Percentiles rank a stretch among this genome's conserved stretches.
phyloP scores from a whole-genome alignment of 2,329 filamentous ascomycete species.

The Epichloe brachyelytri region DNA sequence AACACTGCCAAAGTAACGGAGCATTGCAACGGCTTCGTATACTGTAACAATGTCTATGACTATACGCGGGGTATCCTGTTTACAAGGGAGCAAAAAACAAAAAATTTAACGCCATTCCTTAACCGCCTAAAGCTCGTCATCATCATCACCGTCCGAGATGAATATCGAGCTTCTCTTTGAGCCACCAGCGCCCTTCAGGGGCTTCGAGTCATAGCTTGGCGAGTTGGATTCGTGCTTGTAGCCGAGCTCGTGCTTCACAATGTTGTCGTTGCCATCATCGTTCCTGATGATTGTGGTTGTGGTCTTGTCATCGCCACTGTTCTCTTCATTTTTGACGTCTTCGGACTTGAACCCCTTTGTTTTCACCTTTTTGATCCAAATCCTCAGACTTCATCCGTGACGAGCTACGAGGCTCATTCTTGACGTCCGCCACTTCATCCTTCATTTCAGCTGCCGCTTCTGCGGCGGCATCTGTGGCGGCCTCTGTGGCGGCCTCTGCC shows the following conservation, averaged over 20 bases:
- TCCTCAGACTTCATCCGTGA: constrained; percentile 1
- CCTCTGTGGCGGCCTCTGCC: neutral
- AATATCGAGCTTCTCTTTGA: constrained; percentile 23
- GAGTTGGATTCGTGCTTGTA: neutral
- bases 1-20: neutral
- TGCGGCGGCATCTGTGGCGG: neutral
- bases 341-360: constrained; percentile 4
- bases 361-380: constrained; percentile 1
- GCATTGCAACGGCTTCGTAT: too few relatives aligned
- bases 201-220: constrained; percentile 1
- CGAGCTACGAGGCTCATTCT: neutral
- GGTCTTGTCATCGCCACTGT: neutral
- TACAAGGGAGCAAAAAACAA: neutral
- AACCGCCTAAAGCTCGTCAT: constrained; percentile 13
- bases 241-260: neutral
- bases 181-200: constrained; percentile 8
- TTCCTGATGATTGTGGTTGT: neutral
- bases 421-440: constrained; percentile 1
- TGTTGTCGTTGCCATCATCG: neutral
- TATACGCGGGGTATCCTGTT: too few relatives aligned
- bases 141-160: constrained; percentile 25
- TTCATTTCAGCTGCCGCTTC: neutral
- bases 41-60: too few relatives aligned
- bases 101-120: neutral
- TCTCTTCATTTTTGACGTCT: constrained; percentile 6